A percentile compares a stretch with the other conserved stretches of the same genome.
Evolutionary conservation across 1,284 basidiomycete species (phyloP).

Genomic region (Boletus sp.): DNA sequence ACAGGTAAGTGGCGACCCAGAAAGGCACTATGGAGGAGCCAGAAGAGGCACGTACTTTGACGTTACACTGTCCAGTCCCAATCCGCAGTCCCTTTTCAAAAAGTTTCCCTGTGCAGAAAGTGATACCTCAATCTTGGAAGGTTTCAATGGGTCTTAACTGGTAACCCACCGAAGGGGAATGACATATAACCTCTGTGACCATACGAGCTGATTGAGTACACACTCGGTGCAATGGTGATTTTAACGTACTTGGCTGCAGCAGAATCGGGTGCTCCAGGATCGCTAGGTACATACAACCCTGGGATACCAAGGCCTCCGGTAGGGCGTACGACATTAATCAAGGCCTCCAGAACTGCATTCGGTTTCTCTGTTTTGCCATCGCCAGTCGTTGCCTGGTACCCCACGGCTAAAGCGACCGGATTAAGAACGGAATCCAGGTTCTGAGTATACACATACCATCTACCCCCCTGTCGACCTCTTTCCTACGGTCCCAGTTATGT

Average conservation of each 20-base stretch:
- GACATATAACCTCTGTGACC: conserved; percentile 5
- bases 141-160: neutral
- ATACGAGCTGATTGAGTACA: neutral
- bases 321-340: neutral
- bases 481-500: neutral
- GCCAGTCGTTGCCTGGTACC: neutral
- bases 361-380: conserved; percentile 10
- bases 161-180: conserved; percentile 6
- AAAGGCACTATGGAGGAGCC: neutral
- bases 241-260: conserved; percentile 2
- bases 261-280: conserved; percentile 2
- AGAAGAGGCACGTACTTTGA: neutral
- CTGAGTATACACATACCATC: conserved; percentile 2
- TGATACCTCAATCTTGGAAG: neutral
- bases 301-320: conserved; percentile 4
- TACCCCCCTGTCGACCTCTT: neutral
- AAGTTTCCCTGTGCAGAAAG: conserved; percentile 1
- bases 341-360: conserved; percentile 4
- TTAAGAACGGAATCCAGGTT: neutral
- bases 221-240: neutral
- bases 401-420: neutral
- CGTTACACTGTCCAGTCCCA: conserved; percentile 8
- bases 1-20: neutral
- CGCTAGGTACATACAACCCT: conserved; percentile 6
- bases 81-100: conserved; percentile 5